Percentiles rank a stretch among this genome's conserved stretches.
Conservation (phyloP, 768 basidiomycete species). For the Amanita molliuscula region DNA sequence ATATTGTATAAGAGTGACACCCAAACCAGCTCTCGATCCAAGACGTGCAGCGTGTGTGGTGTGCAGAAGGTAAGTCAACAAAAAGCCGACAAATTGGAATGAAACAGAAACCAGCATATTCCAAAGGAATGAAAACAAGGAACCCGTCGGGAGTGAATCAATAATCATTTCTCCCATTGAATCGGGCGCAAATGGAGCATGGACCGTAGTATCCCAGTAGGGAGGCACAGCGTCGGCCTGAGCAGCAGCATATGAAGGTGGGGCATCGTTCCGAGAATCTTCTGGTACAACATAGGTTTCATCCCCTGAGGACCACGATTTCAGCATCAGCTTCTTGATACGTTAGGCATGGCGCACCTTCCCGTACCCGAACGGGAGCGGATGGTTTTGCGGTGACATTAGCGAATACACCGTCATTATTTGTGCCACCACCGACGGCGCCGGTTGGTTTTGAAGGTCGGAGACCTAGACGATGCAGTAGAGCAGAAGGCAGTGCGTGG, state of each 20-base stretch:
- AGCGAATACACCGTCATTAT: constrained; percentile 89
- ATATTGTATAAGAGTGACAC: constrained; percentile 94
- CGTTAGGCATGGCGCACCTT: constrained; percentile 32
- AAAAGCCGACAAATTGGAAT: constrained; percentile 95
- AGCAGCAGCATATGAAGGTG: constrained; percentile 88
- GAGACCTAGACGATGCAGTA: constrained; percentile 36
- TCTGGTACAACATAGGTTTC: constrained; percentile 74
- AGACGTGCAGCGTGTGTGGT: constrained; percentile 89
- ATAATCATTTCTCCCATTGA: constrained; percentile 75
- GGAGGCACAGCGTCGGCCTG: constrained; percentile 94
- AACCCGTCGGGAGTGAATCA: constrained; percentile 77
- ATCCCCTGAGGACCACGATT: constrained; percentile 30
- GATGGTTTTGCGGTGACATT: constrained; percentile 89
- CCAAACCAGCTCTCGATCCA: constrained; percentile 89
- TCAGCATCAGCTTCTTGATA: background rate
- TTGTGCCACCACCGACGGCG: constrained; percentile 51
- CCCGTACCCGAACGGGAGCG: constrained; percentile 43
- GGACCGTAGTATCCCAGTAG: constrained; percentile 97
- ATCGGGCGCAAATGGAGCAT: constrained; percentile 67
- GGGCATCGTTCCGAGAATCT: constrained; percentile 70
- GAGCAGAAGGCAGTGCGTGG: constrained; percentile 43
- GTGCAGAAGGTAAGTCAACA: constrained; percentile 88
- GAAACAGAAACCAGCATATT: constrained; percentile 88
- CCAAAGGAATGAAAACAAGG: constrained; percentile 84
- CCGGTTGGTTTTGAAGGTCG: constrained; percentile 26